Base-by-base conservation (phyloP, 2,329 filamentous ascomycete genomes). In the Pseudogymnoascus sp. region DNA sequence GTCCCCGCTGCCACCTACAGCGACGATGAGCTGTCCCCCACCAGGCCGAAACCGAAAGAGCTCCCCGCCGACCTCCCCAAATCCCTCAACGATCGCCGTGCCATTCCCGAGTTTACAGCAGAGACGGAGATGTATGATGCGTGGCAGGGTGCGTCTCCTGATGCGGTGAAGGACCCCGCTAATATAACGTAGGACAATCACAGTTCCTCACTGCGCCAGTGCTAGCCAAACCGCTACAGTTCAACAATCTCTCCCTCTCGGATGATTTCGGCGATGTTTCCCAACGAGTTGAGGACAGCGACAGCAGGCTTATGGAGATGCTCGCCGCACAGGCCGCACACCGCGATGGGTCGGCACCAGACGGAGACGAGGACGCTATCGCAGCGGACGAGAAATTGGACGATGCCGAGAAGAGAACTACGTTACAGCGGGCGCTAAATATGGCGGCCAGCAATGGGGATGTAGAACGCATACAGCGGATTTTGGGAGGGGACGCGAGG, bases 101-200 rank as follows among this genome's bases (percentile, higher is more conserved):
- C 82, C 71, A 83, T 89, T 35, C 84, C 87, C 3, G 81, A 79
- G 28, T 84, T 87, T 67, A 83, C 89, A 63, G 82, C 82, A 40
- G 95, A 98, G 80, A 96, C 93, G 41, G 95, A 98, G 80, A 91
- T 97, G 79, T 99, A 98, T 75, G 95, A 99, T 83, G 95, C 91
- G 69, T 99, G 95, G 95, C 92, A 98, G 87, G 93, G 93, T 89
- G 75, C 24, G 63, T 35, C 37, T 59, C 26, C 14, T 35, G 11
- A 53, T 37, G 26, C 31, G 41, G 61, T 65, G 60, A 65, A 62
- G 61, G 67, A 63, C 68, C 16, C 61, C 65, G 46, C 37, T 68
- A 43, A 63, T 64, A 61, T 59, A 31, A 22, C 63, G 64, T 73
- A 97, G 93, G 93, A 68, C 91, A 97, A 81, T 96, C 93, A 50